Base-by-base conservation (phyloP, 495 filamentous ascomycete genomes). In the Jackrogersella minutella region DNA sequence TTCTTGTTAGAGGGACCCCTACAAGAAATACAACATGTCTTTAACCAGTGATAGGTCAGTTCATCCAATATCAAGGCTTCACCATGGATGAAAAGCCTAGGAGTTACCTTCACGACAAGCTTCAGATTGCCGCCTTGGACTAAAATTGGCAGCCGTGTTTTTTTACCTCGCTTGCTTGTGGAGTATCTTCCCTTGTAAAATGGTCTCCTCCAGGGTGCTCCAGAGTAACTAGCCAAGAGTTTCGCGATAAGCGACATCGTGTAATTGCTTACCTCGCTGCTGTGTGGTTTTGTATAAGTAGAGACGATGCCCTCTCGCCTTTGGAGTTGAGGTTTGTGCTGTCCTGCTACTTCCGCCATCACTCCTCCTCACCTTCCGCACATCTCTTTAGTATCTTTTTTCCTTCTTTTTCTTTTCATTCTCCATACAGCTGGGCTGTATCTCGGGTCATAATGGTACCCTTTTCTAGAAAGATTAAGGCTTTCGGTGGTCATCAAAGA, bases 371-470 rank as follows among this genome's bases (percentile, higher is more conserved):
- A 28, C 37, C 43, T 61, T 55, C 60, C 69, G 56, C 52, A 44
- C 16, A 30, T 69, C 51, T 62, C 50, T 53, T 61, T 53, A 50
- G 30, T 44, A 16, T 17, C 26, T 31, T 44, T 30, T 57, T 26
- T 36, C 14, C 41, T 46, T 34, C 28, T 22, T 33, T 43, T 24
- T 30, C 58, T 41, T 64, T 31, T 26, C 13, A 28, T 60, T 51
- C 47, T 68, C 54, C 19, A 24, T 69, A 71, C 69, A 71, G 69
- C 69, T 69, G 69, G 69, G 30, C 69, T 71, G 69, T 71, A 72
- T 28, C 19, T 14, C 41, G 57, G 65, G 66, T 72, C 62, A 69
- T 34, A 47, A 72, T 72, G 69, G 65, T 53, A 66, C 69, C 66
- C 52, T 66, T 63, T 55, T 69, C 69, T 28, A 72, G 58, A 21